Evolutionary conservation across 139 green algal genomes (phyloP).

Genomic region (Chlamydomonas eustigma): DNA sequence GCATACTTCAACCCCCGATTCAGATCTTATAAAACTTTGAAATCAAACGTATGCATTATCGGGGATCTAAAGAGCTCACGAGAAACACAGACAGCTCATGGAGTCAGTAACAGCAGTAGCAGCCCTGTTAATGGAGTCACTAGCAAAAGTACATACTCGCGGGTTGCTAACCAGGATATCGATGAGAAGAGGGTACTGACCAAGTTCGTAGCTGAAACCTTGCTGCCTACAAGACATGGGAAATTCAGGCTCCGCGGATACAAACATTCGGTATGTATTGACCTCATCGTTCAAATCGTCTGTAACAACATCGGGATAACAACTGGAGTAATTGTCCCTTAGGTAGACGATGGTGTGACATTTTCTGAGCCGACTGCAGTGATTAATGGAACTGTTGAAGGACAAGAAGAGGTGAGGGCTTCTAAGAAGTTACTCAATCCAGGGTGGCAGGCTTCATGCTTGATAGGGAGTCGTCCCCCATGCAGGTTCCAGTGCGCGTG

Average conservation of each 20-base stretch:
- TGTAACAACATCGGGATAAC: background rate
- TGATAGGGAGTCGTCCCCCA: background rate
- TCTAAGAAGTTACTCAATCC: too few species aligned
- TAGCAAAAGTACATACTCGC: too few species aligned
- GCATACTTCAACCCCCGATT: too few species aligned
- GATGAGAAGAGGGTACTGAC: constrained; percentile 42
- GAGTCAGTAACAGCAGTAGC: too few species aligned
- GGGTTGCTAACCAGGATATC: constrained; percentile 13
- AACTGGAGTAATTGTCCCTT: too few species aligned
- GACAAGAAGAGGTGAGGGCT: constrained; percentile 56
- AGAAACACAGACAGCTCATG: too few species aligned
- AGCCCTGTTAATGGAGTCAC: too few species aligned
- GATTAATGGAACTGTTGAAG: constrained; percentile 75
- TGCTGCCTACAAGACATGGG: constrained; percentile 80
- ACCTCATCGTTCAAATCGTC: background rate
- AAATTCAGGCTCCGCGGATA: constrained; percentile 86
- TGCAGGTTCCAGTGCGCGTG: constrained; percentile 78
- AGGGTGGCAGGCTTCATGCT: too few species aligned
- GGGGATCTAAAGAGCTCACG: too few species aligned
- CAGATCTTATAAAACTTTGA: too few species aligned
- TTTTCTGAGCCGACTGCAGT: constrained; percentile 86
- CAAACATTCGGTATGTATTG: constrained; percentile 70
- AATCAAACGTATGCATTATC: too few species aligned
- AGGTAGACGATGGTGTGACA: constrained; percentile 70
- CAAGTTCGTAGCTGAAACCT: constrained; percentile 86